Evolutionary conservation across 1,284 basidiomycete genomes (phyloP), one percentile per base, ranked within the genome.

Genomic region (Ganoderma sinense): DNA sequence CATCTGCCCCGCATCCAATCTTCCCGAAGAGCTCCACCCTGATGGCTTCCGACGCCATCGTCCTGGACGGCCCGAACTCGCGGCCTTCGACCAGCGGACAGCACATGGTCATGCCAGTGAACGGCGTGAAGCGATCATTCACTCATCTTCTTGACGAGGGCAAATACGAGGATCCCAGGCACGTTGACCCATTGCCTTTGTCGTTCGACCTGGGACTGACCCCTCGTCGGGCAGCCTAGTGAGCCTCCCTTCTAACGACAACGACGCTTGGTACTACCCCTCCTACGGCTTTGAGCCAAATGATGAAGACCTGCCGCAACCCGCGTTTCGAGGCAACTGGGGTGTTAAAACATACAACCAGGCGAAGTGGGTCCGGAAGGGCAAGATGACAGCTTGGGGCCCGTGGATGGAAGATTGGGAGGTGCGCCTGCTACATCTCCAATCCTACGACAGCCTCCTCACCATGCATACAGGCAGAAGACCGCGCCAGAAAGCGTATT

Each of bases 391-490:
- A 14, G 83, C 89, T 18, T 95, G 93, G 93, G 92, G 92, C 31
- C 92, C 94, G 41, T 86, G 86, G 62, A 87, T 90, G 82, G 92
- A 93, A 55, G 93, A 94, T 70, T 94, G 91, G 91, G 91, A 94
- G 89, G 93, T 92, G 77, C 74, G 87, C 31, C 53, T 82, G 14
- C 2, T 40, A 18, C 40, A 61, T 56, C 62, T 16, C 31, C 66
- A 70, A 55, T 63, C 48, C 51, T 20, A n/a, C 23, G 45, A 23
- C 40, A 20, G 20, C 36, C 11, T 8, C n/a, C 65, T 67, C 20
- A 62, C 67, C 36, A 58, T 10, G 40, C 55, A 39, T 36, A 36
- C 76, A 95, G 94, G 86, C 88, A 40, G 94, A 95, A 80, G 92
- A 94, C 74, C 89, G 91, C 67, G 92, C 93, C 53, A 86, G 93